These are phyloP conservation scores for Ceratorhiza oryzae-sativae DNA, from an alignment of 1,284 basidiomycete genomes.

Conservation along the genomic window DNA sequence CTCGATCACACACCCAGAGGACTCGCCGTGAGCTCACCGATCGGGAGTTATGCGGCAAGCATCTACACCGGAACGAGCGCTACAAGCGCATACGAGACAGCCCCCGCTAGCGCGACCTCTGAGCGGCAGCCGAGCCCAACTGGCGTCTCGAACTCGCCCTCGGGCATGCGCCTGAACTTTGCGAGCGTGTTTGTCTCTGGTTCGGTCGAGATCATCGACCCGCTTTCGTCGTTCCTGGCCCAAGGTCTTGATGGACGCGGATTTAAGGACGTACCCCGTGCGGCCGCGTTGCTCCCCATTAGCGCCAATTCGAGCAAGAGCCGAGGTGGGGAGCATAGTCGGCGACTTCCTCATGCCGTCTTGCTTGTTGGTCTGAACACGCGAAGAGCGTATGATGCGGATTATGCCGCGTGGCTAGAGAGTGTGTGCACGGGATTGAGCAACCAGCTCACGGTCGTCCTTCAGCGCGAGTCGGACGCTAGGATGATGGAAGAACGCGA, in stretches of 20 bases:
- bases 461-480: conserved; percentile 27
- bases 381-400: conserved; percentile 38
- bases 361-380: conserved; percentile 41
- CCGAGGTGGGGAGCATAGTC: background rate
- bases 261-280: conserved; percentile 19
- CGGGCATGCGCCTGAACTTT: background rate
- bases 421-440: background rate
- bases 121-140: background rate
- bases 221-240: background rate
- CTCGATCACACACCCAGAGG: too few species aligned
- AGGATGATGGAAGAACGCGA: conserved; percentile 43
- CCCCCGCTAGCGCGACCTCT: too few species aligned
- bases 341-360: conserved; percentile 24
- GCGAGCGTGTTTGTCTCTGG: conserved; percentile 22
- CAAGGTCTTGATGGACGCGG: conserved; percentile 15
- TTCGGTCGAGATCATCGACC: conserved; percentile 11
- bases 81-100: too few species aligned
- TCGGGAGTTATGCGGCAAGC: too few species aligned
- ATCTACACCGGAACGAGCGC: too few species aligned
- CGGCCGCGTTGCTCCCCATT: conserved; percentile 20
- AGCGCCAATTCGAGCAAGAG: background rate
- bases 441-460: conserved; percentile 13
- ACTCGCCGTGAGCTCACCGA: too few species aligned
- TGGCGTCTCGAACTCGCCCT: background rate
- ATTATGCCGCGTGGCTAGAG: conserved; percentile 35